phyloP scores from a whole-genome alignment of 2,329 filamentous ascomycete species.

The Fusarium palustre region DNA sequence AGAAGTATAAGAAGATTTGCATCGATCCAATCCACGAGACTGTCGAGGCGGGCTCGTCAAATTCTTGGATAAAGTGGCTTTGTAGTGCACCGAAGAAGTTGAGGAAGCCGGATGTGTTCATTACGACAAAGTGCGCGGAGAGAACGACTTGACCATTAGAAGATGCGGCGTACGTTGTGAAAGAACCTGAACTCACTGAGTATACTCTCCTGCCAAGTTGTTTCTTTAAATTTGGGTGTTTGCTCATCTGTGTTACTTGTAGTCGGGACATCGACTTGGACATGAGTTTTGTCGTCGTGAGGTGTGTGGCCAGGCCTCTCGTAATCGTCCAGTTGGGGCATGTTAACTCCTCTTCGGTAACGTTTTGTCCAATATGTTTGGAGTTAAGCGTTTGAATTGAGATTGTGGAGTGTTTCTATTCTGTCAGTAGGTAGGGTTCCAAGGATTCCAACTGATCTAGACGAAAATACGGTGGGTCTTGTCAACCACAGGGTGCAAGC shows the following conservation, averaged over 20 bases:
- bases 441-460: neutral
- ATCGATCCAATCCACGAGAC: slow-evolving; percentile 4
- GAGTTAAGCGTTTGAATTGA: too few relatives aligned
- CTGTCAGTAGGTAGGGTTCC: neutral
- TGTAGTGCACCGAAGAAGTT: slow-evolving; percentile 6
- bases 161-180: too few relatives aligned
- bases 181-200: neutral
- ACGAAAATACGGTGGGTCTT: neutral
- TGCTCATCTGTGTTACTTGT: fast-evolving
- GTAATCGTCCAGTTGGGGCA: neutral
- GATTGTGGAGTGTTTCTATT: neutral
- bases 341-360: neutral
- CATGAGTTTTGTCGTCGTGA: fast-evolving
- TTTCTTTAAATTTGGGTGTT: fast-evolving
- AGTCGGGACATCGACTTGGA: neutral
- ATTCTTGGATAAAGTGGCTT: neutral
- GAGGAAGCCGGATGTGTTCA: slow-evolving; percentile 3
- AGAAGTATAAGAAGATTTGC: neutral
- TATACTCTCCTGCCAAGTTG: neutral
- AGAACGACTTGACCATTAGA: neutral
- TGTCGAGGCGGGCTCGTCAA: neutral
- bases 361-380: too few relatives aligned
- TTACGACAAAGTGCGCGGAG: neutral
- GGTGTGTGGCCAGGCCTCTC: neutral
- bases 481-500: neutral